Evolutionary conservation across 345 rosid species (phyloP).

Genomic region (Erucastrum elatum): DNA sequence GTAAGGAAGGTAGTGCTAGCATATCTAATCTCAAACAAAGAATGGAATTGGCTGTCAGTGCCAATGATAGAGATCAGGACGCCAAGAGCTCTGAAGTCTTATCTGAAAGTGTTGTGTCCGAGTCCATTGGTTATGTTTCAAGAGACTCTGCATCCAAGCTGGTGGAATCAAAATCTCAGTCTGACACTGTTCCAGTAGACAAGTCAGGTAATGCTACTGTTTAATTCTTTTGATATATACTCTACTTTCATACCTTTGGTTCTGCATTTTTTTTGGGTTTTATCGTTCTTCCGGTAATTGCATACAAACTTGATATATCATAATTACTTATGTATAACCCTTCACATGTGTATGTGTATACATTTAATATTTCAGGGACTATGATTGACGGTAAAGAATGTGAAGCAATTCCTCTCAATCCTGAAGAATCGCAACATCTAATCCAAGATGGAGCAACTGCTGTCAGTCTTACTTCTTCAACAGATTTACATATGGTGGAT

Average conservation of each 20-base stretch:
- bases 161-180: constrained; percentile 34
- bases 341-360: constrained; percentile 7
- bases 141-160: constrained; percentile 37
- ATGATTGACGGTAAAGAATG: constrained; percentile 36
- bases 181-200: constrained; percentile 37
- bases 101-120: constrained; percentile 28
- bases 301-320: constrained; percentile 16
- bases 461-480: constrained; percentile 21
- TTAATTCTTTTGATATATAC: constrained; percentile 14
- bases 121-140: constrained; percentile 27
- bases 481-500: constrained; percentile 31
- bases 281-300: constrained; percentile 1
- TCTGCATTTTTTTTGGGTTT: background rate
- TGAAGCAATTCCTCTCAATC: constrained; percentile 18
- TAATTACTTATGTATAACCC: constrained; percentile 2
- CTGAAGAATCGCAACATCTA: background rate
- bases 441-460: constrained; percentile 33
- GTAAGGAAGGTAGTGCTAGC: constrained; percentile 23
- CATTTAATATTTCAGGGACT: constrained; percentile 17
- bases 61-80: background rate
- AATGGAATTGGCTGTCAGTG: constrained; percentile 32
- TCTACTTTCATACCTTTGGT: background rate
- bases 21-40: constrained; percentile 33
- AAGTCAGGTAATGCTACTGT: constrained; percentile 47
- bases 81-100: background rate